Evolutionary conservation across 371 early-diverging fungal species (phyloP).

Genomic region (Mucor indicus): DNA sequence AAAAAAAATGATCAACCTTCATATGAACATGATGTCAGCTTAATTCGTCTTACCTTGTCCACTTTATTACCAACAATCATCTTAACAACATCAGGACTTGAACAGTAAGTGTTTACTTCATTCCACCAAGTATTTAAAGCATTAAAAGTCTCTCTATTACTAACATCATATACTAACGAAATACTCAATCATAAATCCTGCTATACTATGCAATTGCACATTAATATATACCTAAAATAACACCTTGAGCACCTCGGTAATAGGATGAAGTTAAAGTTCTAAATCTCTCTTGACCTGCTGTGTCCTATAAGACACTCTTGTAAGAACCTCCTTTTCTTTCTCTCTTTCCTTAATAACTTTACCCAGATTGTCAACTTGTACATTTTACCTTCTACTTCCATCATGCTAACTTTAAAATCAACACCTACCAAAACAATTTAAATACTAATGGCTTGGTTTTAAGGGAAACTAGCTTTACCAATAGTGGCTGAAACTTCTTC

Average conservation of each 20-base stretch:
- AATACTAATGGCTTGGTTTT: not conserved
- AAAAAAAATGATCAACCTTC: not conserved
- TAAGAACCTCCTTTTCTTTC: not conserved
- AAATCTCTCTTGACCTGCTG: constrained; percentile 99
- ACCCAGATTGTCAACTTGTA: constrained; percentile 99
- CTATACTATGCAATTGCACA: constrained; percentile 57
- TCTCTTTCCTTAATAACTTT: constrained; percentile 10
- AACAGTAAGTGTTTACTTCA: constrained; percentile 92
- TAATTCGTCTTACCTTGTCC: constrained; percentile 81
- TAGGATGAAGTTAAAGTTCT: constrained; percentile 99
- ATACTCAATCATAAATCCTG: no score
- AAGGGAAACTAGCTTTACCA: constrained; percentile 45
- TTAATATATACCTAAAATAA: constrained; percentile 79
- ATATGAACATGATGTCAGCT: no score
- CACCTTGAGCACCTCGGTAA: constrained; percentile 98
- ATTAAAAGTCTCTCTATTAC: constrained; percentile 90
- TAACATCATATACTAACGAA: constrained; percentile 98
- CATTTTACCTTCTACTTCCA: constrained; percentile 84
- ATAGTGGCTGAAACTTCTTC: constrained; percentile 96
- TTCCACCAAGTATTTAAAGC: constrained; percentile 91
- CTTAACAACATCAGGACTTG: constrained; percentile 83
- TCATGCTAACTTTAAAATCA: constrained; percentile 99
- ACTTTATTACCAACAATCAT: constrained; percentile 98
- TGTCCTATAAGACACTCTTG: constrained; percentile 77
- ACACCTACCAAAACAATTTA: constrained; percentile 67